phyloP scores from a whole-genome alignment of 225 moss, liverwort and hornwort genomes.

The Ulota crispa region DNA sequence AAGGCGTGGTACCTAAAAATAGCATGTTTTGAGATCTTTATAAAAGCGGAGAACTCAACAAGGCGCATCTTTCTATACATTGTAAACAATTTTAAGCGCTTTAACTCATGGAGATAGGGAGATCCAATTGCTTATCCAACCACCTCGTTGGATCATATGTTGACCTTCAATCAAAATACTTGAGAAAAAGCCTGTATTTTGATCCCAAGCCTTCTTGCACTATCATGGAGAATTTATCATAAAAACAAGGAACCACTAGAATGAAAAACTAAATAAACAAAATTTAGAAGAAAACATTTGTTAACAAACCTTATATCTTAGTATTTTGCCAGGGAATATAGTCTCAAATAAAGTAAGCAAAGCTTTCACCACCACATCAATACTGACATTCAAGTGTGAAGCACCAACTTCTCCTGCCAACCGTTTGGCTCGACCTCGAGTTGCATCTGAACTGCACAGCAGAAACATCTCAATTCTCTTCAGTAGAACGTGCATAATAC shows the following conservation, averaged over 20 bases:
- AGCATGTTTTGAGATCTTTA: too few relatives aligned
- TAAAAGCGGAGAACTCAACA: too few relatives aligned
- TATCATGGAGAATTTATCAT: background rate
- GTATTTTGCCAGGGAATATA: constrained; percentile 62
- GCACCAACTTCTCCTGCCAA: constrained; percentile 84
- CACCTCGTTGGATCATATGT: too few relatives aligned
- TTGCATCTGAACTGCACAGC: constrained; percentile 66
- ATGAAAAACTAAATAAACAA: too few relatives aligned
- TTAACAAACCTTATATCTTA: constrained; percentile 64
- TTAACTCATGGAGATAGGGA: too few relatives aligned
- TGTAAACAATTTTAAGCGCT: too few relatives aligned
- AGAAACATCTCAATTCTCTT: background rate
- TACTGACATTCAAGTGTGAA: constrained; percentile 76
- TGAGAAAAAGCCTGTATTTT: too few relatives aligned
- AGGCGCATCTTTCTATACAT: too few relatives aligned
- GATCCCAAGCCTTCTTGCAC: too few relatives aligned
- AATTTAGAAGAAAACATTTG: background rate
- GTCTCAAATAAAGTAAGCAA: constrained; percentile 60
- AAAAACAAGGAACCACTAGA: background rate
- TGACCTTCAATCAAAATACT: too few relatives aligned
- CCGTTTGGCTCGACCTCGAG: constrained; percentile 63
- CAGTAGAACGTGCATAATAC: background rate
- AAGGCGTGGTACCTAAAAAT: too few relatives aligned
- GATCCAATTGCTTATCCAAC: too few relatives aligned
- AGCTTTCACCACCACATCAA: constrained; percentile 70